Percentiles rank a stretch among this genome's conserved stretches.
Conservation (phyloP, 2,329 filamentous ascomycete species). For the Diplocarpon rosae region DNA sequence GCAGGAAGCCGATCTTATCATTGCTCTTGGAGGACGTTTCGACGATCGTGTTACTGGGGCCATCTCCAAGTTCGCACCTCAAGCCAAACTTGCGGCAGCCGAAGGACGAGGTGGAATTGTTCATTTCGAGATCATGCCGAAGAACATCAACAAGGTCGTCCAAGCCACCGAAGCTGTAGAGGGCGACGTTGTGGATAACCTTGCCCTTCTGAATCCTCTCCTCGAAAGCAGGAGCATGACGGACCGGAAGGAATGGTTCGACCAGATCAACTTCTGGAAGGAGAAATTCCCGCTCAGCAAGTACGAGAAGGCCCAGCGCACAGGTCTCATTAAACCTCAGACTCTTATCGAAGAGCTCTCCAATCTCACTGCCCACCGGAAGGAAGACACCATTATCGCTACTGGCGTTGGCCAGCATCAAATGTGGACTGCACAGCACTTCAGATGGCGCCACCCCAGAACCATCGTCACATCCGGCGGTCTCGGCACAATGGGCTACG, state of each 20-base stretch:
- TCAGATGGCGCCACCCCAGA: slow-evolving; percentile 83
- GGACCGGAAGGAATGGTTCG: slow-evolving; percentile 76
- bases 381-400: slow-evolving; percentile 75
- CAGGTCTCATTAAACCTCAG: slow-evolving; percentile 87
- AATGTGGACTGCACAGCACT: slow-evolving; percentile 98
- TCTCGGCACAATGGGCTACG: slow-evolving; percentile 91
- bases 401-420: slow-evolving; percentile 97
- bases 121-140: slow-evolving; percentile 97
- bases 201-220: slow-evolving; percentile 62
- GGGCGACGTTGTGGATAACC: slow-evolving; percentile 77
- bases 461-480: slow-evolving; percentile 96
- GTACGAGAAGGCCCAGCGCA: slow-evolving; percentile 67
- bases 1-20: slow-evolving; percentile 91
- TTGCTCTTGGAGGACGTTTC: slow-evolving; percentile 86
- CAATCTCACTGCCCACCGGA: slow-evolving; percentile 67
- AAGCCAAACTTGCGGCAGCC: slow-evolving; percentile 70
- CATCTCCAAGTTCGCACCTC: slow-evolving; percentile 78
- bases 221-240: slow-evolving; percentile 50
- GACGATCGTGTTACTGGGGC: slow-evolving; percentile 87
- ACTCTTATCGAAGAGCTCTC: slow-evolving; percentile 84
- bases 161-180: slow-evolving; percentile 93
- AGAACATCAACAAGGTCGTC: slow-evolving; percentile 99
- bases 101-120: slow-evolving; percentile 88
- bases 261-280: slow-evolving; percentile 86
- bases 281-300: slow-evolving; percentile 71